These are phyloP conservation scores for Piper longum DNA, from an alignment of 164 flowering plant species.

Conservation along the genomic window DNA sequence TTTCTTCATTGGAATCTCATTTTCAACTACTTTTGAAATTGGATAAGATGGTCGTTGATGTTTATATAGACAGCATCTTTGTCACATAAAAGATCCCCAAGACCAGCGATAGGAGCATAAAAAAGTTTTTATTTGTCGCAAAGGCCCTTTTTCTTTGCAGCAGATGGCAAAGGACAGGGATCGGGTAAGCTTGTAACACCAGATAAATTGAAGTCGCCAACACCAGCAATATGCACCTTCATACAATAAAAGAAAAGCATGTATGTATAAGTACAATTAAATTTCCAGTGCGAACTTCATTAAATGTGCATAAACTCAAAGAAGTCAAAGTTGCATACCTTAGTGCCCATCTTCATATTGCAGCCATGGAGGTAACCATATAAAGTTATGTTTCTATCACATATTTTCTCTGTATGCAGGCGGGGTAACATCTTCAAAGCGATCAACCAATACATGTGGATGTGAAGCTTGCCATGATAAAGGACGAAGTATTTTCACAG, in stretches of 20 bases:
- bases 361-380: constrained; percentile 96
- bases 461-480: constrained; percentile 79
- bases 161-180: constrained; percentile 96
- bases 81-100: constrained; percentile 92
- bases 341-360: constrained; percentile 73
- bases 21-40: constrained; percentile 62
- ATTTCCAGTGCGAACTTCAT: too few species aligned
- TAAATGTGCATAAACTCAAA: neutral
- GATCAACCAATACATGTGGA: constrained; percentile 87
- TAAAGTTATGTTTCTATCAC: constrained; percentile 78
- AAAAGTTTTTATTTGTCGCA: constrained; percentile 89
- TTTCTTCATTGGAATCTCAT: constrained; percentile 21
- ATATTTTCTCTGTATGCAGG: constrained; percentile 48
- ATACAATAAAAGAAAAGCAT: neutral
- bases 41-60: constrained; percentile 75
- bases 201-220: constrained; percentile 71
- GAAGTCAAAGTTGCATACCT: constrained; percentile 30
- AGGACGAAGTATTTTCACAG: constrained; percentile 86
- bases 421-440: constrained; percentile 96
- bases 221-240: constrained; percentile 97
- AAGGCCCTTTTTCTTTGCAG: constrained; percentile 90
- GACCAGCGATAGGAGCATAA: constrained; percentile 97
- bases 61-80: constrained; percentile 96
- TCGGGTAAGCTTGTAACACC: constrained; percentile 60
- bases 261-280: neutral